phyloP scores from a whole-genome alignment of 2,329 filamentous ascomycete species.

The Paraphaeosphaeria sporulosa region DNA sequence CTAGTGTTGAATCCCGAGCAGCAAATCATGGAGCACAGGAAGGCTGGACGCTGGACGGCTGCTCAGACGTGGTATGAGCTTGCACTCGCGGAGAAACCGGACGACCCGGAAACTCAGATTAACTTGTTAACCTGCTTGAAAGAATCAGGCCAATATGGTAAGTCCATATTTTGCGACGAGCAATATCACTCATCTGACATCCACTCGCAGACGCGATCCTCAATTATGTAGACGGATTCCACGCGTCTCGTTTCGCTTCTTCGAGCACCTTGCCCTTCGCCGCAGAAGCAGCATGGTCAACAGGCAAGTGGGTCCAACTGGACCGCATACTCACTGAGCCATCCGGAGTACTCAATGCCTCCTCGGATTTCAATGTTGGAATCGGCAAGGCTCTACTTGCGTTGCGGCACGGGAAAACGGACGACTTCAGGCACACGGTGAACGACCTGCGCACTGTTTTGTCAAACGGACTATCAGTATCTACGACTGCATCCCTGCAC shows the following conservation, averaged over 20 bases:
- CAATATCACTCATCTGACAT: conserved; percentile 26
- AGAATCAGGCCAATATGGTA: conserved; percentile 94
- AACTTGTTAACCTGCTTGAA: conserved; percentile 88
- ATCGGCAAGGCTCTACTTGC: conserved; percentile 73
- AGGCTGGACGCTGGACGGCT: conserved; percentile 90
- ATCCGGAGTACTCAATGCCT: conserved; percentile 50
- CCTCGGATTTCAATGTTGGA: conserved; percentile 81
- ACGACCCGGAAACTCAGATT: conserved; percentile 78
- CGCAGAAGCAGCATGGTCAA: conserved; percentile 91
- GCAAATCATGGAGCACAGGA: conserved; percentile 90
- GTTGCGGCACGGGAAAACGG: conserved; percentile 61
- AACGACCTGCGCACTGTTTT: conserved; percentile 72
- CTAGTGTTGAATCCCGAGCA: conserved; percentile 90
- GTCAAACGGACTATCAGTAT: conserved; percentile 75
- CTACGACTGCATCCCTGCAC: conserved; percentile 80
- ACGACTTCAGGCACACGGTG: conserved; percentile 65
- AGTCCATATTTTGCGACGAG: conserved; percentile 30
- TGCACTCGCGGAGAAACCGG: conserved; percentile 79
- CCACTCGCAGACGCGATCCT: conserved; percentile 74
- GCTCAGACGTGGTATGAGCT: conserved; percentile 99
- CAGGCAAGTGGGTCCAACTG: conserved; percentile 79
- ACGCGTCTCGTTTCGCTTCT: conserved; percentile 44
- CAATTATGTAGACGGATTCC: conserved; percentile 84
- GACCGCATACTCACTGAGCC: conserved; percentile 64
- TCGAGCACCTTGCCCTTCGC: conserved; percentile 77